Conservation (phyloP, 1,284 basidiomycete species). For the Ganoderma sp. region DNA sequence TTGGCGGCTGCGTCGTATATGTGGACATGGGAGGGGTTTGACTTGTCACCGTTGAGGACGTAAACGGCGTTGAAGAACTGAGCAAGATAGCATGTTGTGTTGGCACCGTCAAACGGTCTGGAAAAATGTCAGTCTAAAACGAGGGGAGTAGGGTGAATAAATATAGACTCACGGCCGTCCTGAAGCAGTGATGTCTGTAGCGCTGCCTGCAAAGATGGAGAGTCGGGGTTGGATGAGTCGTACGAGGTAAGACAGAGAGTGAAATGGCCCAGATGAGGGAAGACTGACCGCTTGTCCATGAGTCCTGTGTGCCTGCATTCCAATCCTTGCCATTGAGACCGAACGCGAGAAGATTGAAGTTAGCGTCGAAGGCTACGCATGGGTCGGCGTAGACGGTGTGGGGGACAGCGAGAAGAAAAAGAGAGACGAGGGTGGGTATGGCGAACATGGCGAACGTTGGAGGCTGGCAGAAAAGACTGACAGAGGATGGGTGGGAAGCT, state of each 20-base stretch:
- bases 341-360: constrained; percentile 76
- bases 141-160: constrained; percentile 10
- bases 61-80: constrained; percentile 83
- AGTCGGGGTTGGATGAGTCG: neutral
- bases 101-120: constrained; percentile 71
- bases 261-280: neutral
- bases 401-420: constrained; percentile 56
- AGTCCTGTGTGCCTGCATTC: constrained; percentile 66
- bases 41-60: constrained; percentile 74
- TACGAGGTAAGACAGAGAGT: neutral
- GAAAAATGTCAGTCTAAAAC: constrained; percentile 5
- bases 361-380: constrained; percentile 71
- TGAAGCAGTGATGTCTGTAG: constrained; percentile 66
- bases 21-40: constrained; percentile 67
- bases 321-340: constrained; percentile 79
- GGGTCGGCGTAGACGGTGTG: constrained; percentile 51
- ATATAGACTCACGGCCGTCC: constrained; percentile 67
- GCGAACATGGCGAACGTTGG: constrained; percentile 43
- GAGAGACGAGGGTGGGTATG: constrained; percentile 58
- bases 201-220: constrained; percentile 46
- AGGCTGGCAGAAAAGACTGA: constrained; percentile 12
- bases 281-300: constrained; percentile 64
- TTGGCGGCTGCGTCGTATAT: constrained; percentile 70
- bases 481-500: constrained; percentile 1
- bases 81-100: constrained; percentile 75